These are phyloP conservation scores for Acacia confusa DNA, from an alignment of 306 rosid genomes.

Conservation along the genomic window DNA sequence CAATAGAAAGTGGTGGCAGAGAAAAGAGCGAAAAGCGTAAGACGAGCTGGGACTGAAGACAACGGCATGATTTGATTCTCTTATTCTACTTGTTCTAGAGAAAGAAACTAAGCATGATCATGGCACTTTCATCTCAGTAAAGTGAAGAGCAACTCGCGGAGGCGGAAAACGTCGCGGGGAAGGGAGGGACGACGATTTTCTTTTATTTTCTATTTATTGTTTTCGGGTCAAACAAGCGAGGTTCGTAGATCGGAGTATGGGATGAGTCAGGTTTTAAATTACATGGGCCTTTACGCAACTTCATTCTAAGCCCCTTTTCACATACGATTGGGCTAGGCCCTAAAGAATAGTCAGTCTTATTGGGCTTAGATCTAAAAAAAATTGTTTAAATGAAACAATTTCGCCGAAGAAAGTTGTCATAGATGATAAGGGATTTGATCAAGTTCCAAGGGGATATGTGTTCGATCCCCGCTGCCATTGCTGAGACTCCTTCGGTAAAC, in stretches of 20 bases:
- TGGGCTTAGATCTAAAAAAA: not conserved
- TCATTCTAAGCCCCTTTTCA: not conserved
- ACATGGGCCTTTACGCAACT: not conserved
- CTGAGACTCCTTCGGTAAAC: no score
- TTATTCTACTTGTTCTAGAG: not conserved
- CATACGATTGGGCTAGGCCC: not conserved
- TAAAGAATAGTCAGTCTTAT: not conserved
- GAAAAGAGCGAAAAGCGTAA: conserved; percentile 85
- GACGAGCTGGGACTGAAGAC: conserved; percentile 58
- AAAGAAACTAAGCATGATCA: not conserved
- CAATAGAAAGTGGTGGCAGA: conserved; percentile 82
- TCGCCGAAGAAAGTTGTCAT: no score
- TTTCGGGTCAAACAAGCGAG: no score
- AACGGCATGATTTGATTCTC: conserved; percentile 49
- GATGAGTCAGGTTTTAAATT: not conserved
- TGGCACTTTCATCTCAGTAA: not conserved
- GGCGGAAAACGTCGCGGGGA: not conserved
- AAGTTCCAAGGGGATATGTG: no score
- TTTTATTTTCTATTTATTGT: no score
- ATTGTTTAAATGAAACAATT: not conserved
- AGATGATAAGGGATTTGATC: no score
- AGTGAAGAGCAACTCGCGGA: not conserved
- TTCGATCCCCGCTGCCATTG: no score
- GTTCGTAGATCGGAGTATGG: not conserved
- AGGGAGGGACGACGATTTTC: not conserved